Conservation (phyloP, 192 early-diverging fungal species). For the Gigaspora rosea region DNA sequence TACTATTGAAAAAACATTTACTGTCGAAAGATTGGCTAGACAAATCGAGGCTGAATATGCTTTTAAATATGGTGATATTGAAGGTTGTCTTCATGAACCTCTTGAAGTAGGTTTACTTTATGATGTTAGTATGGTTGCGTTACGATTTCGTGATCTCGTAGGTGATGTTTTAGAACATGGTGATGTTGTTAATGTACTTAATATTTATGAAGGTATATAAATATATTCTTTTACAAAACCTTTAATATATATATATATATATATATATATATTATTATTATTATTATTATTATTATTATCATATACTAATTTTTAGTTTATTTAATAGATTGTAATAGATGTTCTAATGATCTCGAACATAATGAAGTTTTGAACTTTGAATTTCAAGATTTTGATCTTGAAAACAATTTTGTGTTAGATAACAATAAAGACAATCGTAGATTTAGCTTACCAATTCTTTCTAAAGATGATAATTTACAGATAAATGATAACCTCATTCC, state of each 20-base stretch:
- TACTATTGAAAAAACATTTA: constrained; percentile 55
- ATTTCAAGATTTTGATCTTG: not conserved
- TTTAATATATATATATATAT: not conserved
- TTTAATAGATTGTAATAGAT: not conserved
- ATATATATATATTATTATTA: not conserved
- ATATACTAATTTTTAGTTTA: no score
- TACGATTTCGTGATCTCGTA: constrained; percentile 55
- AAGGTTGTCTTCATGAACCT: constrained; percentile 34
- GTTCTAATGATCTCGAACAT: not conserved
- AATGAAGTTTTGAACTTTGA: not conserved
- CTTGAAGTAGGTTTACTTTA: constrained; percentile 29
- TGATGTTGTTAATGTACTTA: constrained; percentile 56
- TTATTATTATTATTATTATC: not conserved
- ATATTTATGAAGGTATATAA: constrained; percentile 46
- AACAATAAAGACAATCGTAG: not conserved
- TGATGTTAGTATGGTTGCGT: constrained; percentile 28
- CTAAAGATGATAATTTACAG: not conserved
- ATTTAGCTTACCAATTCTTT: not conserved
- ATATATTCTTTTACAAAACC: not conserved
- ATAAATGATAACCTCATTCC: not conserved
- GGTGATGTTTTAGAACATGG: constrained; percentile 54
- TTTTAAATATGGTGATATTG: constrained; percentile 38
- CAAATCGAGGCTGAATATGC: constrained; percentile 75
- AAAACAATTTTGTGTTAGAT: not conserved
- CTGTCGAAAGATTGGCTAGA: constrained; percentile 62